Evolutionary conservation across 371 early-diverging fungal species (phyloP), one percentile per base, ranked within the genome.

Genomic region (Mucor plumbeus): DNA sequence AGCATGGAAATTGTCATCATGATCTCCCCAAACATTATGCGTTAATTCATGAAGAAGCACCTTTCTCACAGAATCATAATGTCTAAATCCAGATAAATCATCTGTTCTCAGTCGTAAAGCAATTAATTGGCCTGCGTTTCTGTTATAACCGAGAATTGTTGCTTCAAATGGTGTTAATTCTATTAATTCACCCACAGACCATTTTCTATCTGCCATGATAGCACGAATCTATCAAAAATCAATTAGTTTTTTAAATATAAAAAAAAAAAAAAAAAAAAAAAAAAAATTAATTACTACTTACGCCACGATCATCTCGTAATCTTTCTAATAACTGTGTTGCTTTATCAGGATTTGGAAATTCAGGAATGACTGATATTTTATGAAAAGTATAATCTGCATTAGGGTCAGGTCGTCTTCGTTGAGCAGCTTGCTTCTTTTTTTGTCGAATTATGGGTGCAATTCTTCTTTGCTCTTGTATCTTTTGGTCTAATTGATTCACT

Each of bases 1-100:
- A 7, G 82, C 81, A 74, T 94, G 94, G 71, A 97, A 97, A 33
- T 87, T 80, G 14, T 88, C 88, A 69, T 94, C 93, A 58, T 97
- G 97, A 9, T 88, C 94, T 14, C 81, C 67, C 84, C 89, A 90
- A 54, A 78, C 90, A 78, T 90, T 94, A 64, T 97, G 97, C 0
- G 95, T 86, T 9, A 97, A 85, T 75, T 97, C 97, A 69, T 97
- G 97, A 63, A 96, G 71, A 35, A 97, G 71, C 15, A 95, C 95
- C 60, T 86, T 87, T 38, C 91, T 82, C 3, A 97, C 77, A 0
- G 83, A 77, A 54, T 82, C 80, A 67, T 93, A 97, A 64, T 89
- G 87, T 34, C 96, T 78, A 70, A 97, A 97, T 4, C 96, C 96
- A n/a, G 87, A 87, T 59, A 95, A 74, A 68, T 91, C 92, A 73